Evolutionary conservation across 208 protist species (phyloP).

Genomic region (Crithidia thermophila): DNA sequence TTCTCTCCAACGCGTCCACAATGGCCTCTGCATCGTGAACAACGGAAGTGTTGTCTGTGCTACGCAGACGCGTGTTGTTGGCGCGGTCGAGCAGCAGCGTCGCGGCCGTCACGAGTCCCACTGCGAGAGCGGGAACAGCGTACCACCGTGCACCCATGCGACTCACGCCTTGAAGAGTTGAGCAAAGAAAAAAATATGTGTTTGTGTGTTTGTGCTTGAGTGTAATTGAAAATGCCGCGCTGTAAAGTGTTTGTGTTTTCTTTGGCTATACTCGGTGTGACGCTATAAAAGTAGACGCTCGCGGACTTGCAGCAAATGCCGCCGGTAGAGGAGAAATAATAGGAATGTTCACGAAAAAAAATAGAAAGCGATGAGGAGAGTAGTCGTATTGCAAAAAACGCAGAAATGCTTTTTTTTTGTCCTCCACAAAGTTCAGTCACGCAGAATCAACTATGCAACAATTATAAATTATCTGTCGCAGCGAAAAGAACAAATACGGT

Average conservation of each 20-base stretch:
- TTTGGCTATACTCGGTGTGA: too few species aligned
- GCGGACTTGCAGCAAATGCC: neutral
- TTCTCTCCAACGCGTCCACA: neutral
- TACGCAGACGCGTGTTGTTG: conserved; percentile 3
- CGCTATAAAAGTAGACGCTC: neutral
- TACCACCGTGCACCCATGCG: conserved; percentile 1
- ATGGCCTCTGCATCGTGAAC: conserved; percentile 2
- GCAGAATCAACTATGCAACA: neutral
- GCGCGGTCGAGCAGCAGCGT: neutral
- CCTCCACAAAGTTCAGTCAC: neutral
- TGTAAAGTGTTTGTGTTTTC: too few species aligned
- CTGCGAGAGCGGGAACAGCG: neutral
- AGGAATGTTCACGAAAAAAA: neutral
- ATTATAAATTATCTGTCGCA: too few species aligned
- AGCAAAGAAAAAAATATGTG: too few species aligned
- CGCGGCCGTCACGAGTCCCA: neutral
- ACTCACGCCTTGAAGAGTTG: too few species aligned
- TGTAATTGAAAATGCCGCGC: too few species aligned
- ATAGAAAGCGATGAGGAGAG: neutral
- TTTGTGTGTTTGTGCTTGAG: too few species aligned
- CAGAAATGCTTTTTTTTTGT: neutral
- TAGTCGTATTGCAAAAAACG: neutral
- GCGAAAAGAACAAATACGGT: too few species aligned
- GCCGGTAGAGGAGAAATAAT: neutral
- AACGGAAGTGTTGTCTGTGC: neutral